phyloP scores from a whole-genome alignment of 371 early-diverging fungal genomes.

The Zopfochytrium polystomum region DNA sequence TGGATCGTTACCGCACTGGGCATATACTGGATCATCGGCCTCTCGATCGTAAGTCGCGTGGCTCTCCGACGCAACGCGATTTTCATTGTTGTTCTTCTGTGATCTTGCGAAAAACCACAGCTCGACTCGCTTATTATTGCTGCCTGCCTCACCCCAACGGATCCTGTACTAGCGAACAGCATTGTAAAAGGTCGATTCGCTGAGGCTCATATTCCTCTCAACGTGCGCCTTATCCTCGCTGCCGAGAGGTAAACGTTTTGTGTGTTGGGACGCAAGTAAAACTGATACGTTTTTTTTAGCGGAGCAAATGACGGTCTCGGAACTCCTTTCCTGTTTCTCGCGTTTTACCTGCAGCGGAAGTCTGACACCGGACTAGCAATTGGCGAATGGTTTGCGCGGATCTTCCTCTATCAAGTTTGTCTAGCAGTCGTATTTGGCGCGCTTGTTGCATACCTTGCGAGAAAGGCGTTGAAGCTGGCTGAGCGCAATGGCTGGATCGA shows the following conservation, averaged over 20 bases:
- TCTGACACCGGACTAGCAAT: conserved; percentile 60
- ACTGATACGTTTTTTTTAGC: conserved; percentile 32
- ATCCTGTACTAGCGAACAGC: no score
- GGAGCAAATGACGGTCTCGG: conserved; percentile 75
- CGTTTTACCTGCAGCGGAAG: conserved; percentile 53
- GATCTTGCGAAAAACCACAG: no score
- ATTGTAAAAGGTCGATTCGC: conserved; percentile 94
- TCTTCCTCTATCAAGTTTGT: conserved; percentile 71
- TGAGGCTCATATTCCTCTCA: conserved; percentile 75
- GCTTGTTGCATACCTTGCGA: conserved; percentile 70
- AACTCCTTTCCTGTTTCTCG: conserved; percentile 80
- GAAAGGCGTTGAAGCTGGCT: conserved; percentile 67
- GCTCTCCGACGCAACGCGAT: not conserved
- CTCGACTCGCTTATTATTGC: conserved; percentile 65
- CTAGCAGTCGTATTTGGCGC: conserved; percentile 74
- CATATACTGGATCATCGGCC: conserved; percentile 63
- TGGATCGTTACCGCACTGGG: conserved; percentile 78
- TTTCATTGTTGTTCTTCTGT: conserved; percentile 10
- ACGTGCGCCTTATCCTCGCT: conserved; percentile 76
- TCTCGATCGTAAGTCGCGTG: conserved; percentile 58
- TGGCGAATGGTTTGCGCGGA: conserved; percentile 66
- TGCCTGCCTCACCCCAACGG: conserved; percentile 91
- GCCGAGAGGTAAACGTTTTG: no score
- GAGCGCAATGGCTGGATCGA: conserved; percentile 75
- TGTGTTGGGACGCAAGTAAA: no score